These are phyloP conservation scores for Rhizopus microsporus DNA, from an alignment of 371 early-diverging fungal genomes.

Conservation along the genomic window DNA sequence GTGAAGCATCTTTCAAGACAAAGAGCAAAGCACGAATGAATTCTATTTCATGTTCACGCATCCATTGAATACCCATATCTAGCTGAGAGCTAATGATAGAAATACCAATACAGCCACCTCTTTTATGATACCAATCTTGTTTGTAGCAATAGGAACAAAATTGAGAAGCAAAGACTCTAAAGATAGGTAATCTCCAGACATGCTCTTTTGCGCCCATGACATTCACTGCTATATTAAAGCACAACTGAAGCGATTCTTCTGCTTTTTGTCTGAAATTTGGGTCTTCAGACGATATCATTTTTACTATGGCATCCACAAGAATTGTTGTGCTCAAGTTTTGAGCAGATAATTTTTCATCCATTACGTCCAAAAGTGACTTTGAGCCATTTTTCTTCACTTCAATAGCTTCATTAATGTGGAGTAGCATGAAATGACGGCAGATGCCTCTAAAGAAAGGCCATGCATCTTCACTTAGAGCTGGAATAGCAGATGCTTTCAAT, in stretches of 20 bases:
- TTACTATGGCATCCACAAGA: conserved; percentile 81
- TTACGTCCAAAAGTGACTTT: conserved; percentile 50
- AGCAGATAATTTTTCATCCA: conserved; percentile 46
- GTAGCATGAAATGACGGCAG: conserved; percentile 75
- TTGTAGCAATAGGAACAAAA: conserved; percentile 87
- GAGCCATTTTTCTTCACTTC: conserved; percentile 56
- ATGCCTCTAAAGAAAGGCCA: conserved; percentile 67
- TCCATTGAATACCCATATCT: conserved; percentile 85
- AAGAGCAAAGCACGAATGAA: conserved; percentile 91
- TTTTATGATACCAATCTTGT: conserved; percentile 82
- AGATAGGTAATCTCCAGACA: conserved; percentile 70
- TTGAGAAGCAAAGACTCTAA: conserved; percentile 74
- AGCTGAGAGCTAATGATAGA: conserved; percentile 79
- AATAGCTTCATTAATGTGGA: conserved; percentile 70
- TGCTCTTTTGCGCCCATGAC: conserved; percentile 62
- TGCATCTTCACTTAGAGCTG: conserved; percentile 68
- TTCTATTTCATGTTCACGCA: conserved; percentile 90
- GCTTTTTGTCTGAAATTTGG: conserved; percentile 65
- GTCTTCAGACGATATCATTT: conserved; percentile 75
- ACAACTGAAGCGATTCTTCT: conserved; percentile 63
- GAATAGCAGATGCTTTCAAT: conserved; percentile 67
- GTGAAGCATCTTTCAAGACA: conserved; percentile 89
- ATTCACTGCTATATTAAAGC: conserved; percentile 64
- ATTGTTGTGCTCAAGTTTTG: conserved; percentile 59
- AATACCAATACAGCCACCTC: conserved; percentile 91